Evolutionary conservation across 2,329 filamentous ascomycete genomes (phyloP), one percentile per base, ranked within the genome.

Genomic region (Raffaelea ambrosiae): DNA sequence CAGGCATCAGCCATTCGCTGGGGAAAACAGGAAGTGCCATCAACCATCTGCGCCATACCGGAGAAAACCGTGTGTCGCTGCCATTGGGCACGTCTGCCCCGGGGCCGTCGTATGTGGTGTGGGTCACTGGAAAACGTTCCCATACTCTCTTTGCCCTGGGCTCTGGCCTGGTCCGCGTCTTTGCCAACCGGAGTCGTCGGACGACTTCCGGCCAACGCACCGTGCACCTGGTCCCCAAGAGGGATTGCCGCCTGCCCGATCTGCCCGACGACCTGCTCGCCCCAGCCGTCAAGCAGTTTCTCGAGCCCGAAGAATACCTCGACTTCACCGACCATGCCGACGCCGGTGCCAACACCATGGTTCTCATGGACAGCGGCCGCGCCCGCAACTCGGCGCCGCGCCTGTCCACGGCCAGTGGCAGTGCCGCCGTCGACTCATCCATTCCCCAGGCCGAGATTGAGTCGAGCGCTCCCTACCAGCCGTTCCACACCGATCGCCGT

Each of bases 391-490:
- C 54, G 57, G 48, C 18, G 21, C 64, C 63, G 47, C 65, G 64
- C 54, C 51, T 53, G 19, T 58, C 59, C 44, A 58, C 54, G 56
- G 49, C 54, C 14, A 20, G 41, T 14, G 16, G 16, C 35, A 70
- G 67, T 58, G 67, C 63, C 58, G 69, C 65, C 48, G 76, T 70
- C 62, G 84, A 71, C 64, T 86, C 67, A 62, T 85, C 69, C 61
- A 90, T 79, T 48, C 80, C 81, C 1, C 79, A 83, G 54, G 88
- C 88, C 5, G 90, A 96, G 69, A 94, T 95, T 54, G 93, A 98
- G 61, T 95, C 91, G 2, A 96, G 91, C 59, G 86, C 90, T 4
- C 88, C 91, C 2, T 97, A 95, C 58, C 90, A 95, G 59, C 91
- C 93, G 1, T 96, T 97, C 69, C 91, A 97, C 62, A 93, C 90